Conservation (phyloP, 148 eudicot genomes). For the Vaccinium corymbosum region DNA sequence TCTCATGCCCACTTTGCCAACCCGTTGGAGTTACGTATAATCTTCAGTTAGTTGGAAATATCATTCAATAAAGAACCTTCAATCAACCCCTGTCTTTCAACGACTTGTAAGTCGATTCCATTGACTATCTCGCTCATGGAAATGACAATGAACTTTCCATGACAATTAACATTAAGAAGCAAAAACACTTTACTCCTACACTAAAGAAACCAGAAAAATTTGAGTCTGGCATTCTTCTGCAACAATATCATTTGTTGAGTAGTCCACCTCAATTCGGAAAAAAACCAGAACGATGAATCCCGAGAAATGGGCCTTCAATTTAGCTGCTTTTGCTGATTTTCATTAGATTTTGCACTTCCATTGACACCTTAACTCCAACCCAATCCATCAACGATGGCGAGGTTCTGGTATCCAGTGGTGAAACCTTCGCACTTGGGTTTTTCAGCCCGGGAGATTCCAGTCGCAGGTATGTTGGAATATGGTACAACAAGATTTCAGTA, state of each 20-base stretch:
- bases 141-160: too few species aligned
- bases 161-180: too few species aligned
- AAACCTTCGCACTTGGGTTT: conserved; percentile 17
- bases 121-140: too few species aligned
- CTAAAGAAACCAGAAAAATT: neutral
- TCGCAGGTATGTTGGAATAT: conserved; percentile 21
- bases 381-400: neutral
- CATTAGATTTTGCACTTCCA: neutral
- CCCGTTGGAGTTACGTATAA: too few species aligned
- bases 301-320: neutral
- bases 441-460: neutral
- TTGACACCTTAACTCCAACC: conserved; percentile 9
- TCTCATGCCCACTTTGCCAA: too few species aligned
- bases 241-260: neutral
- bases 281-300: neutral
- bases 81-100: too few species aligned
- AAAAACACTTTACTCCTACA: too few species aligned
- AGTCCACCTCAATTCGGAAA: neutral
- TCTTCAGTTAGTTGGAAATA: too few species aligned
- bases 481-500: conserved; percentile 15
- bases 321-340: neutral
- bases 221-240: neutral
- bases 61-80: too few species aligned
- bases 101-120: too few species aligned
- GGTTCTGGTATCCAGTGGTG: conserved; percentile 7